phyloP scores from a whole-genome alignment of 352 stramenopile genomes.

The Phytophthora sp. region DNA sequence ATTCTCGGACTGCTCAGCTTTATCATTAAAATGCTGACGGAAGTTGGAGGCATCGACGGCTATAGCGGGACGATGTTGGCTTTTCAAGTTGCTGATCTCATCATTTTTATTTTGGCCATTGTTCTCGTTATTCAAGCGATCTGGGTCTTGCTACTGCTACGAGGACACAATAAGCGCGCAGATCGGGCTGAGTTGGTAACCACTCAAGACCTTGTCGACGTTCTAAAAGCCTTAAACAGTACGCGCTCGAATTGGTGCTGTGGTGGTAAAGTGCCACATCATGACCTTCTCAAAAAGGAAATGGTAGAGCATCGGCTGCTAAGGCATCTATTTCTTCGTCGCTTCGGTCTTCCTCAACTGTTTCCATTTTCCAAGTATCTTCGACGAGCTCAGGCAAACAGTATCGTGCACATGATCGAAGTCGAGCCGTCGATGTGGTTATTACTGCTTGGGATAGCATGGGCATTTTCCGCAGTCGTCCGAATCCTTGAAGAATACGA shows the following conservation, averaged over 20 bases:
- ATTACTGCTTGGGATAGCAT: slow-evolving; percentile 49
- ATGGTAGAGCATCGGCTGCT: slow-evolving; percentile 43
- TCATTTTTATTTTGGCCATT: slow-evolving; percentile 58
- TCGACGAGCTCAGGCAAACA: slow-evolving; percentile 64
- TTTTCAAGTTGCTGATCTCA: slow-evolving; percentile 58
- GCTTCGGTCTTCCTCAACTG: slow-evolving; percentile 50
- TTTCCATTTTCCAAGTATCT: slow-evolving; percentile 79
- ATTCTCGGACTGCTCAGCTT: slow-evolving; percentile 60
- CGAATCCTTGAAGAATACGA: slow-evolving; percentile 20
- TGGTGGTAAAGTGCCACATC: neutral
- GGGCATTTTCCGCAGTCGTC: slow-evolving; percentile 34
- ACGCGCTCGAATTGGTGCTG: neutral
- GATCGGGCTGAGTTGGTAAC: slow-evolving; percentile 52
- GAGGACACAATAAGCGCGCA: slow-evolving; percentile 38
- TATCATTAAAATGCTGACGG: slow-evolving; percentile 51
- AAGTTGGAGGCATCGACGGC: slow-evolving; percentile 34
- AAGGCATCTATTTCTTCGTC: slow-evolving; percentile 45
- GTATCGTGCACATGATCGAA: slow-evolving; percentile 80
- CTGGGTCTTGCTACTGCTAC: slow-evolving; percentile 43
- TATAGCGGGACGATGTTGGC: slow-evolving; percentile 41
- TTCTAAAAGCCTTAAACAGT: neutral
- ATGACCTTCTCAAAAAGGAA: slow-evolving; percentile 13
- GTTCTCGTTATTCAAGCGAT: slow-evolving; percentile 53
- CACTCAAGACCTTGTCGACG: slow-evolving; percentile 41
- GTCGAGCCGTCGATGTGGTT: slow-evolving; percentile 71